Base-by-base conservation (phyloP, 73 alveolate species). In the Uronychia setigera region DNA sequence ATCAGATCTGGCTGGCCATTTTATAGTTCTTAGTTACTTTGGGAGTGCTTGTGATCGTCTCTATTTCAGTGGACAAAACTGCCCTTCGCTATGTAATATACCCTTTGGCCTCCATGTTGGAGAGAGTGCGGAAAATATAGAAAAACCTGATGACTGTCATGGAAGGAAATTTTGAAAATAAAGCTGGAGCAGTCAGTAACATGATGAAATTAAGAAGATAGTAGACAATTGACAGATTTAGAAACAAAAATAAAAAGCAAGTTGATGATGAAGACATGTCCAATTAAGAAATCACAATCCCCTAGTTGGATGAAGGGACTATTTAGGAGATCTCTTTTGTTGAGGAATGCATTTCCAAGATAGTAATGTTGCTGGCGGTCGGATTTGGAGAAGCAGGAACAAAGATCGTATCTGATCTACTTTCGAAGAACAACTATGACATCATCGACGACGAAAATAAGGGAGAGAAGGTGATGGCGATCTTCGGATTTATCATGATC, bases 401-500 rank as follows among this genome's bases (percentile, higher is more conserved):
- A 11, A 46, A 46, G 67, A 46, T 46, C 67, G 19, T 46, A 5
- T 46, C 67, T 11, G 67, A 46, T 19, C 67, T 46, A 5, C 67
- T 46, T 46, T 46, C 67, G 19, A 46, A 46, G 19, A 46, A 46
- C 67, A 46, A 46, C 19, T 46, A 46, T 19, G 67, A 46, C 67
- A 46, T 46, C 67, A 46, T 46, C 67, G 67, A 46, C 19, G 67
- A 46, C 5, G 67, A 46, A 19, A 46, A 46, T 46, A 46, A 46
- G 59, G 98, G 98, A 29, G 87, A 90, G 27, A 87, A 94, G 59
- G 91, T 83, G 31, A 77, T 87, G 59, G 98, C 97, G 27, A 91
- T 95, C 35, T 95, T 91, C 87, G 98, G 98, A 14, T 95, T 95
- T n/a, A n/a, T n/a, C n/a, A n/a, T 90, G 80, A 95, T 95, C 32